Conservation (phyloP, 2,329 filamentous ascomycete genomes). For the Acephala macrosclerotiorum region DNA sequence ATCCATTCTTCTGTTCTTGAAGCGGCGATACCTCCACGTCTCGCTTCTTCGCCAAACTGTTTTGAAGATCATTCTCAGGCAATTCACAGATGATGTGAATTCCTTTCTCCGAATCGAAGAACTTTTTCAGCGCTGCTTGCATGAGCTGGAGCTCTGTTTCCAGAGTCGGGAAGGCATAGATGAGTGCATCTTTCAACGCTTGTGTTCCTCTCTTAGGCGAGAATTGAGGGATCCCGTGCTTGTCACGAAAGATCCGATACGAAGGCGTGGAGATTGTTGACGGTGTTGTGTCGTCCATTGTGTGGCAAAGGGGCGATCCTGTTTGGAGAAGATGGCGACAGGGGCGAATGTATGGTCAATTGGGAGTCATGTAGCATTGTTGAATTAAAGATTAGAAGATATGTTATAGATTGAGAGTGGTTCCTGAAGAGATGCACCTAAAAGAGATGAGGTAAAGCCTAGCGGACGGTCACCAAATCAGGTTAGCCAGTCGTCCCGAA, state of each 20-base stretch:
- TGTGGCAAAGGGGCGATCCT: neutral
- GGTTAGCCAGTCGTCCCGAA: constrained; percentile 15
- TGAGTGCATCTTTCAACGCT: constrained; percentile 32
- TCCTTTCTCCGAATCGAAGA: constrained; percentile 31
- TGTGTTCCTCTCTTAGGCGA: constrained; percentile 32
- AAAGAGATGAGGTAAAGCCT: constrained; percentile 3
- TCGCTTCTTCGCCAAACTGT: constrained; percentile 27
- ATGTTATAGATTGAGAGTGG: neutral
- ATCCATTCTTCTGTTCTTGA: constrained; percentile 17
- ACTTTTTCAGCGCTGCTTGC: constrained; percentile 33
- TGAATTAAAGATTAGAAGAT: neutral
- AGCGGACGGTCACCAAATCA: constrained; percentile 14
- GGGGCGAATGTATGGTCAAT: constrained; percentile 1
- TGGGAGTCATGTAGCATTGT: neutral
- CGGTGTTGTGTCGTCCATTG: constrained; percentile 7
- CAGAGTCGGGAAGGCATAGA: constrained; percentile 30
- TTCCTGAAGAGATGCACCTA: neutral
- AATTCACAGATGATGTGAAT: constrained; percentile 30
- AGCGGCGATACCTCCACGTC: constrained; percentile 11
- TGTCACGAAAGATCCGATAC: constrained; percentile 32
- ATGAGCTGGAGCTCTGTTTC: constrained; percentile 34
- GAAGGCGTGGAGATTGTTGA: constrained; percentile 20
- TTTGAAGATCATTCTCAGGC: constrained; percentile 31
- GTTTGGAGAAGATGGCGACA: neutral
- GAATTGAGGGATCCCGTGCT: constrained; percentile 35